Base-by-base conservation (phyloP, 176 grass and related monocot species). In the Zoysia japonica region DNA sequence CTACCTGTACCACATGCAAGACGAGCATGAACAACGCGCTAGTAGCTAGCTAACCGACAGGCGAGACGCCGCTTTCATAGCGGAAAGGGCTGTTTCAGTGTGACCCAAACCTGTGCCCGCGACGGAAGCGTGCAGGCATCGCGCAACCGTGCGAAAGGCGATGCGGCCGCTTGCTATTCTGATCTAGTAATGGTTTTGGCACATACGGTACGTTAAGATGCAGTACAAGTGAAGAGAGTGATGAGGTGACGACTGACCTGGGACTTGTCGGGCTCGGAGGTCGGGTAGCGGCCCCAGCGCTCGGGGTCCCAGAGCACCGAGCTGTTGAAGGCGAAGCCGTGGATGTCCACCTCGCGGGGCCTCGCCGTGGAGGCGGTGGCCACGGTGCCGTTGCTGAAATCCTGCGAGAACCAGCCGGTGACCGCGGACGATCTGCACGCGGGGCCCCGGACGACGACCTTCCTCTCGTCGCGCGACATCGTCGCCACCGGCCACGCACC, bases 221-320 rank as follows among this genome's bases (percentile, higher is more conserved):
- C 28, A 28, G 28, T 28, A 28, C 28, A 28, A 28, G 43, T 63
- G 57, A 49, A 17, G 8, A 20, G 17, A 68, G 28, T 12, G 41
- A 17, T 7, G 17, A 76, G 47, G 39, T 11, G 81, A 52, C 28
- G 28, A 28, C 85, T 75, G 55, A 96, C 93, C 93, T 96, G 93
- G 15, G 93, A 96, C 54, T 89, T 96, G 87, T 96, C 93, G 45
- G 93, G 90, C 82, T 92, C 82, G 72, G 93, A 92, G 70, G 93
- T 90, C 42, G 93, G 93, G 87, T 86, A 85, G 17, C 93, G 93
- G 10, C 93, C 93, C 93, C 93, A 96, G 70, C 93, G 86, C 87
- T 96, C 93, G 59, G 93, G 93, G 85, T 96, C 93, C 93, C 93
- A 96, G 35, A 96, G 87, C 72, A 96, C 88, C 1, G 93, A 96